Evolutionary conservation across 768 basidiomycete genomes (phyloP), one percentile per base, ranked within the genome.

Genomic region (Suillus brevipes): DNA sequence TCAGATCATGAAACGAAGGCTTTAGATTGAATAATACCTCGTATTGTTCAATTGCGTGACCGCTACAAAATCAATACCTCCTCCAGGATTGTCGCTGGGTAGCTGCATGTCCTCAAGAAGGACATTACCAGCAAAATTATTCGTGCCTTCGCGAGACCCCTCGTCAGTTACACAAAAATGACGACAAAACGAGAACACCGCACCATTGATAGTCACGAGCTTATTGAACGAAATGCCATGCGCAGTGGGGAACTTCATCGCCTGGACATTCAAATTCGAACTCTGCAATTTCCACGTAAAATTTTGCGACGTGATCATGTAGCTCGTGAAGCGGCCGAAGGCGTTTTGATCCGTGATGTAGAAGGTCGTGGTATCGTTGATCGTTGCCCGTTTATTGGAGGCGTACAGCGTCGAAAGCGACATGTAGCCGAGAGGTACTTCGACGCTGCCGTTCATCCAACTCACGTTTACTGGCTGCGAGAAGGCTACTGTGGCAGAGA

Each of bases 261-360:
- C 90, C 61, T 87, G 85, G 13, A 89, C 89, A 8, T 79, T 78
- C 45, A 91, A 79, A 66, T 82, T 81, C n/a, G 82, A 72, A 64
- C 83, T 88, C 20, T 77, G 70, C 49, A 92, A 75, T 62, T 81
- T 80, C 90, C 90, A 92, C 1, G 86, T 90, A 69, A 92, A 91
- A 64, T 82, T 86, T 55, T 78, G 78, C 55, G 84, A 82, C 0
- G 88, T 91, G 72, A 92, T 91, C 82, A 92, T 80, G 38, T 80
- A 76, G 49, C 77, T 77, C 2, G 89, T 82, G 74, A 91, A 91
- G 25, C 78, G 79, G 64, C 84, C 85, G 68, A 92, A 91, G 13
- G 85, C 85, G 37, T 72, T 74, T 70, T 84, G 75, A 69, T 91
- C 80, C 2, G 73, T 73, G 70, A 91, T 89, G 23, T 74, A 76